Percentiles rank a stretch among this genome's conserved stretches.
These are phyloP conservation scores for Speleostelium caveatum DNA, from an alignment of 78 protist genomes.

Conservation along the genomic window DNA sequence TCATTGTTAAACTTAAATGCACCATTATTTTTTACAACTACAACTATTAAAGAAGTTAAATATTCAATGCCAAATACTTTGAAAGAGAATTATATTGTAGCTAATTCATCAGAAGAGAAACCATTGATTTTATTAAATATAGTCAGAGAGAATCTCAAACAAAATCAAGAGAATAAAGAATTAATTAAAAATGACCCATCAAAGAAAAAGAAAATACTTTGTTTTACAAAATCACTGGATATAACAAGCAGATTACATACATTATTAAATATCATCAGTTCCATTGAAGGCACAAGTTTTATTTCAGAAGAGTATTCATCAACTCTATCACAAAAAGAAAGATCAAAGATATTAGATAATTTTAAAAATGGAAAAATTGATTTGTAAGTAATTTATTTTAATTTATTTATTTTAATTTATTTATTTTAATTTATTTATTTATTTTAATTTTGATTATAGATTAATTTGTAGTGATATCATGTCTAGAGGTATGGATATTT, in stretches of 20 bases:
- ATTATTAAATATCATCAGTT: conserved; percentile 29
- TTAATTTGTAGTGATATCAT: conserved; percentile 92
- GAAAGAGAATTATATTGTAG: conserved; percentile 44
- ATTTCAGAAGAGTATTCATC: conserved; percentile 52
- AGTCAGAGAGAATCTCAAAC: neutral
- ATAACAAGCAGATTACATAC: conserved; percentile 41
- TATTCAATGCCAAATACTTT: conserved; percentile 58
- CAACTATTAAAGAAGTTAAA: conserved; percentile 31
- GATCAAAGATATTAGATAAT: conserved; percentile 22
- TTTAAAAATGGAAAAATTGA: conserved; percentile 41
- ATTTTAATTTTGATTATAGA: conserved; percentile 1
- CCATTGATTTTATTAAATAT: conserved; percentile 52
- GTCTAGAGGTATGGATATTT: conserved; percentile 98
- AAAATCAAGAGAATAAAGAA: neutral
- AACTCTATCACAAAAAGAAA: conserved; percentile 3
- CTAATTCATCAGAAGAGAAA: conserved; percentile 20
- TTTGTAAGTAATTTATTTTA: conserved; percentile 11
- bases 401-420: neutral
- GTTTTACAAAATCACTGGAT: conserved; percentile 61
- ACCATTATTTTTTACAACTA: conserved; percentile 61
- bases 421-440: neutral
- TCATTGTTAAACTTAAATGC: conserved; percentile 68
- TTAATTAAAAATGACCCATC: neutral
- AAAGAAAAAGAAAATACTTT: conserved; percentile 27
- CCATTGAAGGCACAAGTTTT: conserved; percentile 5